Percentiles rank a stretch among this genome's conserved stretches.
Conservation (phyloP, 1,139 yeast species). For the Sugiyamaella sp. region DNA sequence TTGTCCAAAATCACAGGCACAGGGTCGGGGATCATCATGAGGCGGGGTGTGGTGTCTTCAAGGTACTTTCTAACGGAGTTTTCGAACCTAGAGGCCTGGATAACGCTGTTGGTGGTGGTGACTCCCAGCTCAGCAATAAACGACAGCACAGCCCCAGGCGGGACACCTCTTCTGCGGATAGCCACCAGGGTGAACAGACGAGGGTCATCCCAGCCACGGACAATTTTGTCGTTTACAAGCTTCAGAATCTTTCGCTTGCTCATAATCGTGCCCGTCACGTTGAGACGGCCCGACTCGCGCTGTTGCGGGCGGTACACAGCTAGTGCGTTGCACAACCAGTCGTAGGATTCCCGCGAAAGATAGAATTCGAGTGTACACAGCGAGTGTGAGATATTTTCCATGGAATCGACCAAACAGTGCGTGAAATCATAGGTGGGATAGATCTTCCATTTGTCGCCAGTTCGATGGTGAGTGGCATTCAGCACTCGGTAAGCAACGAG, state of each 20-base stretch:
- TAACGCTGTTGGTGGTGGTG: constrained; percentile 88
- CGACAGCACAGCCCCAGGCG: constrained; percentile 96
- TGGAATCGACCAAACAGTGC: constrained; percentile 96
- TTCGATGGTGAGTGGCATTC: constrained; percentile 91
- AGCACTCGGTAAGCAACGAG: constrained; percentile 96
- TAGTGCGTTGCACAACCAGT: constrained; percentile 96
- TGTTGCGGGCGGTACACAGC: constrained; percentile 98
- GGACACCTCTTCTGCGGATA: constrained; percentile 95
- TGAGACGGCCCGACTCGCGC: constrained; percentile 96
- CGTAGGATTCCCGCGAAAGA: constrained; percentile 90
- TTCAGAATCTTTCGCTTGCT: constrained; percentile 95
- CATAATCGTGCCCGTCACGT: constrained; percentile 90
- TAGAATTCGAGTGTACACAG: constrained; percentile 95
- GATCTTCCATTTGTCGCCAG: constrained; percentile 96
- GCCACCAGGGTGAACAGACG: constrained; percentile 93
- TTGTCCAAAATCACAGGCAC: constrained; percentile 82
- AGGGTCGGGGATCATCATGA: constrained; percentile 92
- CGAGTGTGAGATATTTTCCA: constrained; percentile 94
- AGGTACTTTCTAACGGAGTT: constrained; percentile 83
- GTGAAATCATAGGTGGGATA: constrained; percentile 99
- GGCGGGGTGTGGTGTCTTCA: constrained; percentile 90
- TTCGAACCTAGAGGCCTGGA: constrained; percentile 88
- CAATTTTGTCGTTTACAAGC: constrained; percentile 77
- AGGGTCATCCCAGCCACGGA: constrained; percentile 99
- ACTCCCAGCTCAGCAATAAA: constrained; percentile 96